Base-by-base conservation (phyloP, 2,329 filamentous ascomycete species). In the Fusarium solani-melongenae region DNA sequence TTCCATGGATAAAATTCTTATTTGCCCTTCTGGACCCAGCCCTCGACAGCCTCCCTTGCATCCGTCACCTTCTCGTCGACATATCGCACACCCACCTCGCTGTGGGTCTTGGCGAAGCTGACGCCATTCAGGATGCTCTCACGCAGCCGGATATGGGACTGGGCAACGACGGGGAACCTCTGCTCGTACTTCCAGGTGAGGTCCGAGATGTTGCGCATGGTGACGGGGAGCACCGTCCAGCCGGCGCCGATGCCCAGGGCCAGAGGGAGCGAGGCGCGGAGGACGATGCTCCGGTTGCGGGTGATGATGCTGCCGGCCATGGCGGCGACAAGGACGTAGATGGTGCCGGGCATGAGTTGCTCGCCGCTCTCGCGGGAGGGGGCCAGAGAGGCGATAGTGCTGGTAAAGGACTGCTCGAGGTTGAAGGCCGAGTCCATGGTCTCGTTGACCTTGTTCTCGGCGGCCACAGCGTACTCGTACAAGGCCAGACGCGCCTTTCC, bases 241-340 rank as follows among this genome's bases (percentile, higher is more conserved):
- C 94, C 95, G 65, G 95, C 93, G 64, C 91, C 91, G 72, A 97
- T 86, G 75, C 95, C 96, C 49, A 98, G 90, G 22, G 92, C 91
- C 58, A 96, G 83, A 12, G 96, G 96, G 2, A 93, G 88, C 2
- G 92, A 87, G 62, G 92, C 91, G 76, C 96, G 92, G 62, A 99
- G 86, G 71, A 98, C 82, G 72, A 98, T 88, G 83, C 93, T 95
- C 77, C 96, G 92, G 87, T 97, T 97, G 72, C 96, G 91, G 64
- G 94, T 91, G 64, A 98, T 87, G 81, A 99, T 98, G 83, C 91
- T 95, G 77, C 96, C 96, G 38, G 96, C 94, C 95, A 99, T 98
- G 78, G 94, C 92, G 46, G 95, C 92, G 56, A 99, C 95, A 33
- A 98, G 89, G 55, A 98, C 95, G 85, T 98, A 98, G 76, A 98